Evolutionary conservation across 2,329 filamentous ascomycete genomes (phyloP), one percentile per base, ranked within the genome.

Genomic region (Fusarium udum): DNA sequence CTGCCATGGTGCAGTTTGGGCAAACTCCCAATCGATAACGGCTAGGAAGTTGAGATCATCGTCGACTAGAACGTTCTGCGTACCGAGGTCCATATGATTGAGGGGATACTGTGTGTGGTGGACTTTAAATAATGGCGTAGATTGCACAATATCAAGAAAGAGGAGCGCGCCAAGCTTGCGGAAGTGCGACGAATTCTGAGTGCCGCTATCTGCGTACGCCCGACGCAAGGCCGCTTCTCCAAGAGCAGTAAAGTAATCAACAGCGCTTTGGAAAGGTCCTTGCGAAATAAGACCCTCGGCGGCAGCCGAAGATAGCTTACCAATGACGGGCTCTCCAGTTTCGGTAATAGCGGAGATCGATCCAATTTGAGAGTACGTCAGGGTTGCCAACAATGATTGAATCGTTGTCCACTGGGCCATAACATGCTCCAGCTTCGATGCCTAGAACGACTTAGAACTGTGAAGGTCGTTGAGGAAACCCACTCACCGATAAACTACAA

Each of bases 61-160:
- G 45, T 81, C 79, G 24, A 82, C 73, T 3, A 82, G 64, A 26
- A 82, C 78, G 57, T 82, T 80, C 55, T 82, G 78, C 10, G 75
- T 76, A 37, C 79, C 78, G 24, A 82, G 71, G 59, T 81, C 79
- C 76, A 82, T 81, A 63, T 82, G 77, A 49, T 79, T 79, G 4
- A 82, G 64, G 40, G 73, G 77, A 63, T 77, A 79, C 18, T 36
- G 51, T 39, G 26, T 57, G 6, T 42, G 16, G n/a, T 46, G 14
- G 22, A 39, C 45, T 16, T 71, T 51, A 55, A 80, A 80, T 12
- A 79, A 36, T 16, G 48, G 48, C 15, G 74, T 69, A 46, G 26
- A 28, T 34, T 24, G 12, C 31, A 69, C 76, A 31, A 81, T 79
- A 55, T 77, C 71, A 43, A 61, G 46, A 62, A 80, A 80, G 46